phyloP scores from a whole-genome alignment of 495 filamentous ascomycete genomes.

The Trichoderma virens region DNA sequence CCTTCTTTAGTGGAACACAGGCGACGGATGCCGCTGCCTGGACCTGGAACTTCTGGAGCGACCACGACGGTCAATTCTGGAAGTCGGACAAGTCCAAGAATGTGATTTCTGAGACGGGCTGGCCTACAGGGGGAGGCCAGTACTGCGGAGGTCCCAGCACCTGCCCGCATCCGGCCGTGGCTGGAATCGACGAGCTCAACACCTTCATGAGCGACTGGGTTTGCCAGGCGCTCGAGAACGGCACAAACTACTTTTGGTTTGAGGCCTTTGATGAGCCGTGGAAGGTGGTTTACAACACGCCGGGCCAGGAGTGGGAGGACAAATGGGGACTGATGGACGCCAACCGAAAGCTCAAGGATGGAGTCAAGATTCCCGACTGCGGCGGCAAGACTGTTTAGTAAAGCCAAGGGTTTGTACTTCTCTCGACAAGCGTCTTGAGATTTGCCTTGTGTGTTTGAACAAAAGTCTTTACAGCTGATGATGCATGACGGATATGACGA shows the following conservation, averaged over 20 bases:
- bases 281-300: conserved; percentile 68
- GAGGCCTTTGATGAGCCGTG: conserved; percentile 94
- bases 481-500: neutral
- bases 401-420: too few relatives aligned
- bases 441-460: too few relatives aligned
- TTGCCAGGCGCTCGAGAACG: conserved; percentile 68
- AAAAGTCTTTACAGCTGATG: too few relatives aligned
- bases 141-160: conserved; percentile 54
- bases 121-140: conserved; percentile 81
- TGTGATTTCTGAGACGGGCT: conserved; percentile 85
- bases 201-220: conserved; percentile 79
- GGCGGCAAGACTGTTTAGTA: conserved; percentile 57
- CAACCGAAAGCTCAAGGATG: conserved; percentile 74
- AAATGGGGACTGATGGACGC: conserved; percentile 93
- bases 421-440: too few relatives aligned
- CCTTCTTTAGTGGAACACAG: conserved; percentile 83
- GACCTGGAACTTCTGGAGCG: conserved; percentile 83
- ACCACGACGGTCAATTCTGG: conserved; percentile 46
- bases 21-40: conserved; percentile 64
- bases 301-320: conserved; percentile 79
- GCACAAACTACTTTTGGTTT: conserved; percentile 95
- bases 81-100: conserved; percentile 52
- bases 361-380: conserved; percentile 83
- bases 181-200: conserved; percentile 80
- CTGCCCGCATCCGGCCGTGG: conserved; percentile 60